Evolutionary conservation across 2,329 filamentous ascomycete species (phyloP).

Genomic region (Epichloe aotearoae): DNA sequence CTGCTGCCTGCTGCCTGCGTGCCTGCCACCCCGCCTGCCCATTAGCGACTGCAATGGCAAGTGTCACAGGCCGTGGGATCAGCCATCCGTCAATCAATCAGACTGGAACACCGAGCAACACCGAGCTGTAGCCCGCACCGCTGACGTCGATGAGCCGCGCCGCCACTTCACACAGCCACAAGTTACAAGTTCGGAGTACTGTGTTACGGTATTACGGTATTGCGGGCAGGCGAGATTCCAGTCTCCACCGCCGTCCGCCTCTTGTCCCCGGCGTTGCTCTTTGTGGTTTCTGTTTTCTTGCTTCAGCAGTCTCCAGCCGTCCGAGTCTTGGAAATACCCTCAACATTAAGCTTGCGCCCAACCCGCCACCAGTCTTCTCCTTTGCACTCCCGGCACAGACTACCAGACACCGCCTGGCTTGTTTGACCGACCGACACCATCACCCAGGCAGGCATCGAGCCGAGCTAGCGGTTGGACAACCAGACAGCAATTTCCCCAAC

Average conservation of each 20-base stretch:
- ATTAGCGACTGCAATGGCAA: too few species aligned
- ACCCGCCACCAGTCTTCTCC: neutral
- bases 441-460: neutral
- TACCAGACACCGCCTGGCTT: neutral
- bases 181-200: too few species aligned
- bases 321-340: neutral
- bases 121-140: neutral
- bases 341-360: neutral
- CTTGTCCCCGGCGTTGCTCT: conserved; percentile 1
- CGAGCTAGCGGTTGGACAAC: neutral
- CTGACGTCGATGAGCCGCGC: neutral
- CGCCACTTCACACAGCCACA: too few species aligned
- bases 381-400: neutral
- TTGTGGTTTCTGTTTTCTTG: neutral
- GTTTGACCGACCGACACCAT: neutral
- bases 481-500: neutral
- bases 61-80: neutral
- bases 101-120: neutral
- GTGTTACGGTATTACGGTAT: too few species aligned
- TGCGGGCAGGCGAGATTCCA: too few species aligned
- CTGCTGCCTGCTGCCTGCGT: too few species aligned
- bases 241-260: neutral
- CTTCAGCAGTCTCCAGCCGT: neutral
- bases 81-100: neutral
- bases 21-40: neutral